Evolutionary conservation across 768 basidiomycete genomes (phyloP).

Genomic region (Boletus rubropictus): DNA sequence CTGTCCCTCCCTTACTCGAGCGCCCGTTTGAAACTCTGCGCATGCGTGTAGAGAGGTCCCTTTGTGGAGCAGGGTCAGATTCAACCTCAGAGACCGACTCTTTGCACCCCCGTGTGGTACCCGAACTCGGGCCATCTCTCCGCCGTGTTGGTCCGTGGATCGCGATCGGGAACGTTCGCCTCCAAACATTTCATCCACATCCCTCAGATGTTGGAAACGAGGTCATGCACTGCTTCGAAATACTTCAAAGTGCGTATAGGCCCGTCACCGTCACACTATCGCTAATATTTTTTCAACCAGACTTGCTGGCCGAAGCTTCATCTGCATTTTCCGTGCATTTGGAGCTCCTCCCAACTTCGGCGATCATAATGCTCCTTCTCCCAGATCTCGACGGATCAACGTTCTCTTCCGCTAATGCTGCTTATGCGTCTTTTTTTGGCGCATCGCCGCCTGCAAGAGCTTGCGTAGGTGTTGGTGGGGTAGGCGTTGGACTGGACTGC

Average conservation of each 20-base stretch:
- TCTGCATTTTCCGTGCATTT: slow-evolving; percentile 31
- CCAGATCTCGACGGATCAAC: slow-evolving; percentile 61
- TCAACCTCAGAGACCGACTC: neutral
- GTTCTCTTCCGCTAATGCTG: slow-evolving; percentile 70
- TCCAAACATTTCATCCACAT: slow-evolving; percentile 20
- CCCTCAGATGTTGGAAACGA: slow-evolving; percentile 70
- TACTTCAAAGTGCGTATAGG: slow-evolving; percentile 48
- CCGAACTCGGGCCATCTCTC: slow-evolving; percentile 11
- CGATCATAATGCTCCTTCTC: slow-evolving; percentile 78
- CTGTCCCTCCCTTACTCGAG: slow-evolving; percentile 49
- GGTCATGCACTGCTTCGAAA: slow-evolving; percentile 59
- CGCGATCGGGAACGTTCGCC: slow-evolving; percentile 51
- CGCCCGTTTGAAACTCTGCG: slow-evolving; percentile 15
- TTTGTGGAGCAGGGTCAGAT: slow-evolving; percentile 1
- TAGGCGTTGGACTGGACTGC: slow-evolving; percentile 68
- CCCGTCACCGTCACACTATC: neutral
- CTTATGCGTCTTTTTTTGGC: slow-evolving; percentile 81
- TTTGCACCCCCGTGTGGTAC: neutral
- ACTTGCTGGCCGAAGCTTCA: slow-evolving; percentile 41
- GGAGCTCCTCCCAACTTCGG: slow-evolving; percentile 17
- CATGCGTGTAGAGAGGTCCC: slow-evolving; percentile 7
- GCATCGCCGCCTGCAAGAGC: slow-evolving; percentile 89
- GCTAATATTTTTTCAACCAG: slow-evolving; percentile 32
- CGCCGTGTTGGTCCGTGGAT: slow-evolving; percentile 58
- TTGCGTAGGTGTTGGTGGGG: slow-evolving; percentile 75